Base-by-base conservation (phyloP, 441 rosid species). In the Eruca vesicaria region DNA sequence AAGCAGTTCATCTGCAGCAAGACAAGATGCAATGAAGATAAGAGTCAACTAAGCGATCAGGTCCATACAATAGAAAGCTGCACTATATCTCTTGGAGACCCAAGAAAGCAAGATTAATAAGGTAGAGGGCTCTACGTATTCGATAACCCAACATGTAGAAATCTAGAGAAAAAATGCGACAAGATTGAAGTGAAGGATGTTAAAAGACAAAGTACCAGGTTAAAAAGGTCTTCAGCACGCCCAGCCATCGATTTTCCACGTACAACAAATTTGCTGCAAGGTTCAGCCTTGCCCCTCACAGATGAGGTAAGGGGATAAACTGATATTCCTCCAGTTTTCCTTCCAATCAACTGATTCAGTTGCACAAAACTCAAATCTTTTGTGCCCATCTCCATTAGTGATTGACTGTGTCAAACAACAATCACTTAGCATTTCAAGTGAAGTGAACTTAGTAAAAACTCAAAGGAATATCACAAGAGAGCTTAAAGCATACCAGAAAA, bases 191-290 rank as follows among this genome's bases (percentile, higher is more conserved):
- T 57, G 14, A 28, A 23, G 36, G 36, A 63, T 41, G 45, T 63
- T 29, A 59, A 29, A 11, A 71, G 43, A 15, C 5, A 29, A 71
- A 65, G 35, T 88, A 95, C 98, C 95, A 95, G 86, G 84, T 89
- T 81, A 78, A 91, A 95, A 41, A 93, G 86, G 81, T 95, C 99
- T 6, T 91, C 97, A 20, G 95, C 88, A 28, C 86, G 83, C 58
- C 88, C 99, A 67, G 90, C 92, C 99, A 95, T 93, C 60, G 99
- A 88, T 84, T 95, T 95, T 78, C 99, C 99, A 72, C 96, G 93
- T 32, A 93, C 96, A 78, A 93, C 84, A 67, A 95, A 77, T 78
- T 86, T 92, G 80, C 97, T 90, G 67, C 88, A 88, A 16, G 92
- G 99, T 64, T 90, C 93, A 65, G 83, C 84, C 73, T 78, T 86